These are phyloP conservation scores for Trametes elegans DNA, from an alignment of 768 basidiomycete species.

Conservation along the genomic window DNA sequence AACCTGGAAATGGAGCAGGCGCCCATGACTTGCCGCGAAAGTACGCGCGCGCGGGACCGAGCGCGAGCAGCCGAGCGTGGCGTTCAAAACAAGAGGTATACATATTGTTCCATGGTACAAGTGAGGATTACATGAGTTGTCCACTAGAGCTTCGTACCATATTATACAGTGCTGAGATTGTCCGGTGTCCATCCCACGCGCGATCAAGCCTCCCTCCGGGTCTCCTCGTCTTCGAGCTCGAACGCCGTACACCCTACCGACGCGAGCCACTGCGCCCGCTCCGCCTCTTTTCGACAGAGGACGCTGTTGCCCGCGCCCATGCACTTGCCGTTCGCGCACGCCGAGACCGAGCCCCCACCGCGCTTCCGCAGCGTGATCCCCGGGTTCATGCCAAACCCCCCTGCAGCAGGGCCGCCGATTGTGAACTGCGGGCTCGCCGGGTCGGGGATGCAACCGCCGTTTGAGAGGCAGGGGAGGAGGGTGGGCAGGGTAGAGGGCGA, in stretches of 20 bases:
- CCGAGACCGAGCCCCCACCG: constrained; percentile 8
- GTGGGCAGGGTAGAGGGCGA: constrained; percentile 44
- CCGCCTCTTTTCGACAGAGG: constrained; percentile 40
- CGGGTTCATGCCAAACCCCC: constrained; percentile 23
- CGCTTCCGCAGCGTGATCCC: constrained; percentile 18
- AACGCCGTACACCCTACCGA: constrained; percentile 45
- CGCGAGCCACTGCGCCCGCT: constrained; percentile 46
- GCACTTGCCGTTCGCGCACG: constrained; percentile 37
- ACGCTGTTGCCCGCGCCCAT: constrained; percentile 39
- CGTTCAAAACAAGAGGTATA: too few relatives aligned
- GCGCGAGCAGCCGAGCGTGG: too few relatives aligned
- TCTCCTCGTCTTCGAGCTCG: constrained; percentile 32
- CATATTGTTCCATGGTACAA: not conserved
- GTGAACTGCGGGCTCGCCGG: constrained; percentile 34
- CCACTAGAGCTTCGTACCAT: too few relatives aligned
- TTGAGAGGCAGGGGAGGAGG: constrained; percentile 25
- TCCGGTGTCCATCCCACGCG: not conserved
- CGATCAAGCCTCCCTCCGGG: not conserved
- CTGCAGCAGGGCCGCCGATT: constrained; percentile 21
- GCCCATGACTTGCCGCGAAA: constrained; percentile 1
- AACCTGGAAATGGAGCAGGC: not conserved
- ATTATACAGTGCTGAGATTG: too few relatives aligned
- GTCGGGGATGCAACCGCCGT: constrained; percentile 32
- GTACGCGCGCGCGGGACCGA: not conserved
- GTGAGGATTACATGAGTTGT: too few relatives aligned